A percentile compares a stretch with the other conserved stretches of the same genome.
Evolutionary conservation across 768 basidiomycete species (phyloP).

Genomic region (Russula earlei): DNA sequence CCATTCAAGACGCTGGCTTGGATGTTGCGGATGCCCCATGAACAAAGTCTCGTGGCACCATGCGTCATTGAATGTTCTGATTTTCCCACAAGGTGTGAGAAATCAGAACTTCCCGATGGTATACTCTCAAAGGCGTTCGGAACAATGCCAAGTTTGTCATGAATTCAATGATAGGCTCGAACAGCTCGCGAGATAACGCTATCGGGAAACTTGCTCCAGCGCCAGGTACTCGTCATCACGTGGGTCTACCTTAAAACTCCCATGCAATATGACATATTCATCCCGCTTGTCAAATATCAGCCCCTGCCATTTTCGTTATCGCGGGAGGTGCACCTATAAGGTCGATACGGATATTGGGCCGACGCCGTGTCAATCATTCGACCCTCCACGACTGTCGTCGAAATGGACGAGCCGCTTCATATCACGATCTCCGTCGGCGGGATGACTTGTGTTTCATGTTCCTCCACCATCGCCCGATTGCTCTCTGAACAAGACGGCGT

Average conservation of each 20-base stretch:
- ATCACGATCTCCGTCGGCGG: conserved; percentile 54
- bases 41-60: background rate
- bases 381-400: background rate
- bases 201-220: background rate
- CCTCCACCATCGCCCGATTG: conserved; percentile 41
- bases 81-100: conserved; percentile 9
- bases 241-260: too few relatives aligned
- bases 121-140: conserved; percentile 8
- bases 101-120: too few relatives aligned
- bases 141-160: conserved; percentile 16
- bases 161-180: background rate
- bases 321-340: conserved; percentile 22
- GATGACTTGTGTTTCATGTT: conserved; percentile 72
- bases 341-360: conserved; percentile 26
- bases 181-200: background rate
- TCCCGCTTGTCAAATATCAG: conserved; percentile 29
- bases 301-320: conserved; percentile 7
- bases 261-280: conserved; percentile 21
- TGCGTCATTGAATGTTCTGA: background rate
- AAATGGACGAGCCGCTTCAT: conserved; percentile 23
- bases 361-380: background rate
- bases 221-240: conserved; percentile 20
- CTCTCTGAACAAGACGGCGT: conserved; percentile 45
- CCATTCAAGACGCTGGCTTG: conserved; percentile 40
- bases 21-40: conserved; percentile 30